Evolutionary conservation across 345 rosid genomes (phyloP).

Genomic region (Hypericum perforatum): DNA sequence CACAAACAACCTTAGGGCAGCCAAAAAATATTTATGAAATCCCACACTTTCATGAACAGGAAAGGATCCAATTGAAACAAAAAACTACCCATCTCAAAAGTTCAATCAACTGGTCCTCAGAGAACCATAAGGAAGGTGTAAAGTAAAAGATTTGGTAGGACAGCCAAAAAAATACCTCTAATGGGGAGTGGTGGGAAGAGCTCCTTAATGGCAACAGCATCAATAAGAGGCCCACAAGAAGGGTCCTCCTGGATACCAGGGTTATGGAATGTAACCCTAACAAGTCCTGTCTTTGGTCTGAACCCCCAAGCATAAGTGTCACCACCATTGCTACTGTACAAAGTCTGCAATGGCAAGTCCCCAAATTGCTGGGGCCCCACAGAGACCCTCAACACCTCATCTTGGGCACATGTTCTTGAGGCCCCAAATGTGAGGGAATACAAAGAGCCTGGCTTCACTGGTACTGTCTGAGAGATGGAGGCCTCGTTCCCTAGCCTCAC

Average conservation of each 20-base stretch:
- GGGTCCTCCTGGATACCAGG: constrained; percentile 65
- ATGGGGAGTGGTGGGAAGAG: constrained; percentile 37
- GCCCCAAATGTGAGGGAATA: constrained; percentile 94
- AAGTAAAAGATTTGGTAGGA: not conserved
- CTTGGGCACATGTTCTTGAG: constrained; percentile 93
- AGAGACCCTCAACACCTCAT: constrained; percentile 72
- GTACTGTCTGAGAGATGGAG: constrained; percentile 60
- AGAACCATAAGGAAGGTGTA: no score
- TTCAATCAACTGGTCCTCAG: no score
- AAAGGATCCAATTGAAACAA: no score
- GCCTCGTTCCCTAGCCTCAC: constrained; percentile 96
- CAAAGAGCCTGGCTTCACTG: constrained; percentile 50
- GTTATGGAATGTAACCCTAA: constrained; percentile 56
- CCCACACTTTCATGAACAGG: no score
- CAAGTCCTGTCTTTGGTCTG: not conserved
- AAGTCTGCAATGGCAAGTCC: not conserved
- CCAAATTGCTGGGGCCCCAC: constrained; percentile 33
- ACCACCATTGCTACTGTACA: not conserved
- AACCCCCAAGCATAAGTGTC: constrained; percentile 1
- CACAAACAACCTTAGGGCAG: no score
- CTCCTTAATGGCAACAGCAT: constrained; percentile 48
- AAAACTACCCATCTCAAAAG: no score
- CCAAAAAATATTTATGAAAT: no score
- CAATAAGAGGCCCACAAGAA: constrained; percentile 79
- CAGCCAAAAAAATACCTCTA: constrained; percentile 15